Evolutionary conservation across 1,284 basidiomycete species (phyloP), one percentile per base, ranked within the genome.

Genomic region (Sanghuangporus baumii): DNA sequence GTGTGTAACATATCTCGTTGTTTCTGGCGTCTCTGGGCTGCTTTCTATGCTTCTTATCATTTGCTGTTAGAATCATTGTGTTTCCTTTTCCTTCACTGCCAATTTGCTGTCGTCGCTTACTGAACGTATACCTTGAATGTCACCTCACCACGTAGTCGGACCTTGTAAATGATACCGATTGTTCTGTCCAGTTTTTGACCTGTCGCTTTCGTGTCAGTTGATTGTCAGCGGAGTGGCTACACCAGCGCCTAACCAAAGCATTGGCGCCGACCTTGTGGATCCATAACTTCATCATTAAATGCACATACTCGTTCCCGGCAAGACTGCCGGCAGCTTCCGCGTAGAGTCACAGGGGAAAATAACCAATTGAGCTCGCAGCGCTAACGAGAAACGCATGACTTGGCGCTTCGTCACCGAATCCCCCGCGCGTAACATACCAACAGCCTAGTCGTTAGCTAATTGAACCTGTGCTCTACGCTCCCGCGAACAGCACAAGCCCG

Each of bases 81-180:
- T 46, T 52, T 43, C 37, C 38, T 12, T 16, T 55, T 43, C 40
- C 23, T 58, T 63, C 41, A 46, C 60, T 40, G 18, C 62, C 50
- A 41, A 61, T 66, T 40, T 65, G 64, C 65, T 57, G 6, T 57
- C 61, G n/a, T 58, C 41, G 6, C 23, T 55, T 51, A 59, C 56
- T 23, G 43, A 48, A 50, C 26, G 41, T 58, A 58, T 58, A 61
- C 59, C 59, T 43, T 31, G 59, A 46, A 61, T 47, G 51, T 62
- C 11, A 18, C 52, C 20, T 58, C 34, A 38, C 26, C 5, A 31
- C 26, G 26, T 62, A 47, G 46, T 47, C 41, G 59, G 37, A 57
- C 36, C 12, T 51, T 48, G 56, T 43, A 26, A 34, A 47, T 48
- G 20, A 52, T 14, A 52, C 37, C 18, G 34, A 20, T 38, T 51